Evolutionary conservation across 225 moss, liverwort and hornwort species (phyloP).

Genomic region (Rhytidiadelphus loreus): DNA sequence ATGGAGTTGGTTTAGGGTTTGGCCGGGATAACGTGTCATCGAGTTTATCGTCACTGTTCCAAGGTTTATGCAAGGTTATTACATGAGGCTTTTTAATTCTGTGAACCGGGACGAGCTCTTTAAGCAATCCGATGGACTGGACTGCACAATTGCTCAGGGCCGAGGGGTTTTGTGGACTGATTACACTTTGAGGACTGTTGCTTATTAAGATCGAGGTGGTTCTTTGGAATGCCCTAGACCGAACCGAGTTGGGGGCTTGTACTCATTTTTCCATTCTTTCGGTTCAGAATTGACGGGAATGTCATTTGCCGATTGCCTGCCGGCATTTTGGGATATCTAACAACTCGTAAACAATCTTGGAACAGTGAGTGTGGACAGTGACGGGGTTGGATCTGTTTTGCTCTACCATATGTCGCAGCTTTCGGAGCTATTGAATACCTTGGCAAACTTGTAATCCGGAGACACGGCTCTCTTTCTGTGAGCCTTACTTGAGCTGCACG

Average conservation of each 20-base stretch:
- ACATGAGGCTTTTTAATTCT: not conserved
- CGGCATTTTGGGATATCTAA: not conserved
- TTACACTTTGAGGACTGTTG: not conserved
- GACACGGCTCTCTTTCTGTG: not conserved
- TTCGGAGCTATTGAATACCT: not conserved
- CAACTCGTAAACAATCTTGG: not conserved
- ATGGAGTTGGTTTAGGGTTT: not conserved
- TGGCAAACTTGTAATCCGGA: not conserved
- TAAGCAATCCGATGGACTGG: constrained; percentile 22
- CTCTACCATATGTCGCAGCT: not conserved
- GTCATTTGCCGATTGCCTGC: not conserved
- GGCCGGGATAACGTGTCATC: not conserved
- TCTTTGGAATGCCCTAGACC: not conserved
- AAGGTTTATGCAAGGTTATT: not conserved
- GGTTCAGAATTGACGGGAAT: not conserved
- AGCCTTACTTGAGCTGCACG: not conserved
- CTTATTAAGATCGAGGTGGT: not conserved
- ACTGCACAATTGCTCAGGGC: constrained; percentile 10
- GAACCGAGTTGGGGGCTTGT: not conserved
- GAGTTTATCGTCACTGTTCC: not conserved
- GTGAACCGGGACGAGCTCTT: not conserved
- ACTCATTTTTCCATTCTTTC: not conserved
- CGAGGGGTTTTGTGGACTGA: constrained; percentile 4
- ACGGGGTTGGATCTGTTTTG: not conserved
- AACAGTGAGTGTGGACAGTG: not conserved